Evolutionary conservation across 208 protist genomes (phyloP).

Genomic region (Leishmania aethiopica): DNA sequence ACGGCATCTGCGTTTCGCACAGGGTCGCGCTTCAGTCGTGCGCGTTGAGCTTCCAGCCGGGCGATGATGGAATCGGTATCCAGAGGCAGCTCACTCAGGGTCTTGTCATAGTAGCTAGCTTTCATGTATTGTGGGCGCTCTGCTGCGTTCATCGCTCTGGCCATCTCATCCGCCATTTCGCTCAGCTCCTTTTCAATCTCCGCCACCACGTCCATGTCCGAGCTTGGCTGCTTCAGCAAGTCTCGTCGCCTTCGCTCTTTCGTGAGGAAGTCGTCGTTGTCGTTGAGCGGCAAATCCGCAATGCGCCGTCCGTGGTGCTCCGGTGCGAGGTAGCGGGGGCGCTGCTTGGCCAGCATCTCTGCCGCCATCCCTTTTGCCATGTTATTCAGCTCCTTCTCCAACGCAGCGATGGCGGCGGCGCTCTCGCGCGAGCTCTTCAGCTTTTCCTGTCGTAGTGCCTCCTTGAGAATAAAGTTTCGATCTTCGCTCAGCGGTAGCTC

Average conservation of each 20-base stretch:
- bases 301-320: constrained; percentile 44
- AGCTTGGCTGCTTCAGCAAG: constrained; percentile 27
- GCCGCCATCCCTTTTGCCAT: constrained; percentile 44
- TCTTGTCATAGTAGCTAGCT: constrained; percentile 35
- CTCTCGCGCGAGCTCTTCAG: constrained; percentile 25
- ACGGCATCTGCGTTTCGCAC: constrained; percentile 38
- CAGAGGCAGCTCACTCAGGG: constrained; percentile 38
- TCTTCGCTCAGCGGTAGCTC: constrained; percentile 58
- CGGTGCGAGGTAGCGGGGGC: constrained; percentile 42
- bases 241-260: constrained; percentile 49
- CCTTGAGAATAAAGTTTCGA: constrained; percentile 44
- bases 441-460: constrained; percentile 47
- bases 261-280: constrained; percentile 42
- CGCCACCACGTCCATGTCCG: constrained; percentile 23
- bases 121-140: constrained; percentile 53
- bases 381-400: constrained; percentile 37
- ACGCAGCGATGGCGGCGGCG: constrained; percentile 15
- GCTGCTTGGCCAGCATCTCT: constrained; percentile 42
- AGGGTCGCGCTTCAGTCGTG: constrained; percentile 37
- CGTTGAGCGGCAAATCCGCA: constrained; percentile 45
- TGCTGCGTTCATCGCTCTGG: constrained; percentile 39
- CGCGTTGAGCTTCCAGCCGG: constrained; percentile 56
- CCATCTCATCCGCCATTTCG: constrained; percentile 28
- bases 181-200: constrained; percentile 34
- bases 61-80: constrained; percentile 43